Conservation (phyloP, 2,329 filamentous ascomycete species). For the Ophiostoma sp. region DNA sequence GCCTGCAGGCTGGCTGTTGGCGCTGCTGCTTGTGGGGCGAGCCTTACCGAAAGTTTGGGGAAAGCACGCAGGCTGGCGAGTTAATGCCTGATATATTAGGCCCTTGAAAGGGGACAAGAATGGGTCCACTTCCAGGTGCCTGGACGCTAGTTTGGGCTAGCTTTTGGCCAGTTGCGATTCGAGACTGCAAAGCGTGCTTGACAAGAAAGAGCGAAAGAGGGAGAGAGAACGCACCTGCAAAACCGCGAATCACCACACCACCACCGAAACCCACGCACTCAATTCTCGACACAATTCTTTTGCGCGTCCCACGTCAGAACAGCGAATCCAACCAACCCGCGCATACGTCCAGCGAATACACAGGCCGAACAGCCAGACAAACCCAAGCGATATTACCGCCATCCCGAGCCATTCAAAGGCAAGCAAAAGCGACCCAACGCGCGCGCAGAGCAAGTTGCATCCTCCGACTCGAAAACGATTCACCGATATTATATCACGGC, state of each 20-base stretch:
- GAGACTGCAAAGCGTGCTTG: not conserved
- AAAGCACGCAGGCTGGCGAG: not conserved
- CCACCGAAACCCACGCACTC: not conserved
- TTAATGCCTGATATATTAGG: slow-evolving; percentile 6
- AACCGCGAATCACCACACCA: slow-evolving; percentile 3
- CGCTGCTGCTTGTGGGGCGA: not conserved
- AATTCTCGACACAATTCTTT: not conserved
- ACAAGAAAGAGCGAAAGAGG: not conserved
- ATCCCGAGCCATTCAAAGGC: not conserved
- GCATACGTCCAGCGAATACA: not conserved
- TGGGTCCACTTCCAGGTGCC: not conserved
- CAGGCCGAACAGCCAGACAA: not conserved
- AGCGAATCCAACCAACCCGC: not conserved
- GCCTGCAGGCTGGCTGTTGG: not conserved
- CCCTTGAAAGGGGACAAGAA: not conserved
- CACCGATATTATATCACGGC: not conserved
- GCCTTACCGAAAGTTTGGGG: not conserved
- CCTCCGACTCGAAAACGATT: not conserved
- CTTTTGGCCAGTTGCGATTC: slow-evolving; percentile 2
- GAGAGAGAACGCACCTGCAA: not conserved
- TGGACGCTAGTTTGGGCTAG: not conserved
- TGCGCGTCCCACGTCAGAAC: slow-evolving; percentile 11
- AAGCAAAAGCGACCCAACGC: not conserved
- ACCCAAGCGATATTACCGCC: not conserved
- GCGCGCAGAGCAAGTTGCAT: not conserved